Evolutionary conservation across 148 eudicot species (phyloP).

Genomic region (Rheum nobile): DNA sequence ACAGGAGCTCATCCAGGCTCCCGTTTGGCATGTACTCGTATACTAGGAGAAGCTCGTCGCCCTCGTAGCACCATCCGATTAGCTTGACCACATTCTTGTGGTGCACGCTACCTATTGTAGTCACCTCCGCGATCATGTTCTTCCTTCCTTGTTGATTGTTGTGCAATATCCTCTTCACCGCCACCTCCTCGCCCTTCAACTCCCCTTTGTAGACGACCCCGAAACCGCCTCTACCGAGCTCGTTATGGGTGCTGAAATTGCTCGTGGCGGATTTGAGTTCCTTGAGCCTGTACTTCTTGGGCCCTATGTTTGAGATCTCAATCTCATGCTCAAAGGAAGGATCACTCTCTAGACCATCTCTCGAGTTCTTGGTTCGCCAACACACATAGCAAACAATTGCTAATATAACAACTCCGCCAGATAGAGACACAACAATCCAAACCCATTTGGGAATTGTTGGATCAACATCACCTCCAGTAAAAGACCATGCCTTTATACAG

Average conservation of each 20-base stretch:
- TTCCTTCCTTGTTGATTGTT: slow-evolving; percentile 27
- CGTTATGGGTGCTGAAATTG: slow-evolving; percentile 16
- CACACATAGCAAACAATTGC: neutral
- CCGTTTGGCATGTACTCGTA: slow-evolving; percentile 36
- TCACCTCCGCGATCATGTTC: slow-evolving; percentile 30
- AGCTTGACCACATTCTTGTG: slow-evolving; percentile 36
- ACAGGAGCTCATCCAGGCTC: slow-evolving; percentile 26
- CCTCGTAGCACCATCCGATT: slow-evolving; percentile 33
- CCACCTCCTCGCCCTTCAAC: slow-evolving; percentile 16
- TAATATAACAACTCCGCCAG: neutral
- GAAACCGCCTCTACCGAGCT: slow-evolving; percentile 30
- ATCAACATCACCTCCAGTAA: slow-evolving; percentile 7
- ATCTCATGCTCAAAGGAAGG: neutral
- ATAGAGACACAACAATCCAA: slow-evolving; percentile 1
- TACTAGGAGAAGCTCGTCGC: slow-evolving; percentile 23
- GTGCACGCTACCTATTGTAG: slow-evolving; percentile 27
- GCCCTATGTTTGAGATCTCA: neutral
- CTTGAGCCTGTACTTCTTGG: neutral
- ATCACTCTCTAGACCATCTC: neutral
- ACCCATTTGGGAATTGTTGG: slow-evolving; percentile 5
- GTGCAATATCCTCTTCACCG: slow-evolving; percentile 22
- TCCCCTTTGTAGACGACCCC: slow-evolving; percentile 25
- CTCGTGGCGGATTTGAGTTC: slow-evolving; percentile 23
- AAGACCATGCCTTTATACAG: slow-evolving; percentile 21
- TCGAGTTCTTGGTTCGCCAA: neutral